Conservation (phyloP, 176 grass and related monocot genomes). For the Dactylis glomerata region DNA sequence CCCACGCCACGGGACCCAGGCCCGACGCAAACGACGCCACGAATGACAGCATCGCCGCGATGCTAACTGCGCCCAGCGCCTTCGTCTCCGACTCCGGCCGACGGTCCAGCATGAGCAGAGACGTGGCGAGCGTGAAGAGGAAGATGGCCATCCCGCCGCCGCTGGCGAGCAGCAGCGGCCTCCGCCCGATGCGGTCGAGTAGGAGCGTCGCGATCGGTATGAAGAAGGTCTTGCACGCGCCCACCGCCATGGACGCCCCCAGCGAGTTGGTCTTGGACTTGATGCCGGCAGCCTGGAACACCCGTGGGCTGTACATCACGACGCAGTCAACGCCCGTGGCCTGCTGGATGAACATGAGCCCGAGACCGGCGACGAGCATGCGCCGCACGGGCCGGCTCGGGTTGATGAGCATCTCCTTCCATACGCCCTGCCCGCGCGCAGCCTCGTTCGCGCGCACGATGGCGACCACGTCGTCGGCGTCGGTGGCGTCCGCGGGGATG, state of each 20-base stretch:
- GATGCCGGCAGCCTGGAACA: conserved; percentile 69
- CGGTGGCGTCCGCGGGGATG: conserved; percentile 32
- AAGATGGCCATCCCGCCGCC: conserved; percentile 79
- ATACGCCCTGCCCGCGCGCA: conserved; percentile 29
- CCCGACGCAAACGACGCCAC: conserved; percentile 76
- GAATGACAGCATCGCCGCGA: conserved; percentile 66
- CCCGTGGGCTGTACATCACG: conserved; percentile 76
- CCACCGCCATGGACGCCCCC: conserved; percentile 69
- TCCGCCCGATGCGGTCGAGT: conserved; percentile 74
- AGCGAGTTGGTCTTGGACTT: conserved; percentile 50
- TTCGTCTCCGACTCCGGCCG: conserved; percentile 32
- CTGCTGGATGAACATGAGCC: conserved; percentile 90
- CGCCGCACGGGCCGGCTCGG: conserved; percentile 73
- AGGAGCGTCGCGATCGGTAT: conserved; percentile 70
- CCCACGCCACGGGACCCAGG: conserved; percentile 73
- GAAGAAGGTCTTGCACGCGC: conserved; percentile 79
- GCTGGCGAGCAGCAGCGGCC: conserved; percentile 73
- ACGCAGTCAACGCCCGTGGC: conserved; percentile 90
- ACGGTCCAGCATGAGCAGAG: conserved; percentile 43
- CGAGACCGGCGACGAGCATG: conserved; percentile 56
- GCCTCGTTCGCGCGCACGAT: conserved; percentile 23
- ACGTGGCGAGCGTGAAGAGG: conserved; percentile 52
- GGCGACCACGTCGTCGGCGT: conserved; percentile 28
- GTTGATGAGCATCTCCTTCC: conserved; percentile 65
- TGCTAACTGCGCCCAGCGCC: conserved; percentile 57